Evolutionary conservation across 1,139 yeast genomes (phyloP).

Genomic region (Eremothecium cymbalariae): DNA sequence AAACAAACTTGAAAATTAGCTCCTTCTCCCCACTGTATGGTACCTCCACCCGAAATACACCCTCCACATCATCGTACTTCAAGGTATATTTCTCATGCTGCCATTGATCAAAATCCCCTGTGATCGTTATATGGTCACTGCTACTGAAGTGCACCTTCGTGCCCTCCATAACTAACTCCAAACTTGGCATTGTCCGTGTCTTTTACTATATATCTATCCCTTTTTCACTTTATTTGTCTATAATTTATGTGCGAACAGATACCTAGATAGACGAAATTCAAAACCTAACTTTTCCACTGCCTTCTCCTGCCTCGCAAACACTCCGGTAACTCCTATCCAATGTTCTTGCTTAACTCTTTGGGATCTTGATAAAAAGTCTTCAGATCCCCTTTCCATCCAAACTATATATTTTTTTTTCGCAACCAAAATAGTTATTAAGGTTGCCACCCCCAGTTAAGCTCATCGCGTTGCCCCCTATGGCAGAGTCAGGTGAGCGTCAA

Average conservation of each 20-base stretch:
- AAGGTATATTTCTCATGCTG: conserved; percentile 16
- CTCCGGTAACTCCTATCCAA: no score
- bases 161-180: conserved; percentile 3
- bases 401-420: background rate
- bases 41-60: conserved; percentile 14
- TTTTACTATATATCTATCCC: background rate
- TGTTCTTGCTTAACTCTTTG: no score
- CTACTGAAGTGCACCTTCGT: conserved; percentile 1
- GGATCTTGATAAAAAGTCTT: no score
- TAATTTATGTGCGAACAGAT: background rate
- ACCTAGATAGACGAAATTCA: no score
- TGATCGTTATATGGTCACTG: conserved; percentile 17
- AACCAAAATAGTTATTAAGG: background rate
- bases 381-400: background rate
- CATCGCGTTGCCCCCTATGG: background rate
- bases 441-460: background rate
- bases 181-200: conserved; percentile 3
- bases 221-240: background rate
- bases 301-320: no score
- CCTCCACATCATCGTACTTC: conserved; percentile 11
- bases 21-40: conserved; percentile 16
- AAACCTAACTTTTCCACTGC: no score
- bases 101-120: conserved; percentile 25
- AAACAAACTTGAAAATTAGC: conserved; percentile 19
- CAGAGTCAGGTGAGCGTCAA: no score